A percentile compares a stretch with the other conserved stretches of the same genome.
Conservation (phyloP, 2,329 filamentous ascomycete species). For the Ophiostoma sp. region DNA sequence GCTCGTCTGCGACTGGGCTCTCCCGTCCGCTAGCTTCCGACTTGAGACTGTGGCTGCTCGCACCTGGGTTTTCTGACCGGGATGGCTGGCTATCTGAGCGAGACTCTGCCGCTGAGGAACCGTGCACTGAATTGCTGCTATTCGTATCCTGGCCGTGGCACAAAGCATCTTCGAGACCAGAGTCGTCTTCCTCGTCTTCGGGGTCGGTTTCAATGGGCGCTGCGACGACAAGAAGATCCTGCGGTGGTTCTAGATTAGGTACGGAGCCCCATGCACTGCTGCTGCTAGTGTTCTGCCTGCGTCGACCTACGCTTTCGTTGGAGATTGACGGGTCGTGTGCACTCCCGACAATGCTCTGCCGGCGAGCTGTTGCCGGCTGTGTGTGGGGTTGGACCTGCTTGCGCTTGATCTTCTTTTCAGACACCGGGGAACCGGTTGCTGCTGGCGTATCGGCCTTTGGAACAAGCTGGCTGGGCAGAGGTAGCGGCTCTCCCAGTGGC, state of each 20-base stretch:
- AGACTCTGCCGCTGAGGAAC: background rate
- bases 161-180: background rate
- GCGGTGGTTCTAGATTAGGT: background rate
- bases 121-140: too few species aligned
- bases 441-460: background rate
- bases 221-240: slow-evolving; percentile 24
- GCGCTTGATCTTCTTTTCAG: slow-evolving; percentile 12
- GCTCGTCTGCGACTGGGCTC: background rate
- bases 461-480: slow-evolving; percentile 33
- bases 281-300: background rate
- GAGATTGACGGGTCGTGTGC: too few species aligned
- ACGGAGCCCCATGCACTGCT: background rate
- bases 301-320: slow-evolving; percentile 11
- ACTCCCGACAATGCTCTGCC: background rate
- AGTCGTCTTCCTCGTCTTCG: slow-evolving; percentile 17
- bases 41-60: background rate
- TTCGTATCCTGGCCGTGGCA: too few species aligned
- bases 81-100: background rate
- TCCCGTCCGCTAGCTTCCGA: background rate
- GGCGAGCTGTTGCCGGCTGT: background rate
- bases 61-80: background rate
- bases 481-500: slow-evolving; percentile 72
- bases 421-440: background rate
- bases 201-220: slow-evolving; percentile 24
- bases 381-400: slow-evolving; percentile 16